Conservation (phyloP, 2,329 filamentous ascomycete species). For the Sporothrix phasma region DNA sequence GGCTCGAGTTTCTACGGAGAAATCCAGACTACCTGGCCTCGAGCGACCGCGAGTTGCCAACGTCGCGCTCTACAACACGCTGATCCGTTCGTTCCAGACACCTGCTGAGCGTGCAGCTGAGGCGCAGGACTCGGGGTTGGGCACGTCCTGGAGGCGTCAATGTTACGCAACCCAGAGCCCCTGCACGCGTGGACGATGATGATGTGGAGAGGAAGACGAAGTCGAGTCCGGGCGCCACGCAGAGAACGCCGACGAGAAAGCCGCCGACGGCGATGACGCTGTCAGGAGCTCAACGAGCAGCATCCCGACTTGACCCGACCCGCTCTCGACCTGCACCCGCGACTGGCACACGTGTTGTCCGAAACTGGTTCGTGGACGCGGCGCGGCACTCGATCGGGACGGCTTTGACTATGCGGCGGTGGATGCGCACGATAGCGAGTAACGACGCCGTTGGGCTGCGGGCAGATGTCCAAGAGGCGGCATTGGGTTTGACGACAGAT, state of each 20-base stretch:
- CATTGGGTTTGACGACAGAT: conserved; percentile 74
- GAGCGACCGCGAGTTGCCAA: conserved; percentile 48
- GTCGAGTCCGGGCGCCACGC: not conserved
- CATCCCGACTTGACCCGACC: conserved; percentile 37
- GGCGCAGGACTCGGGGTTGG: conserved; percentile 67
- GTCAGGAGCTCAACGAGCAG: conserved; percentile 26
- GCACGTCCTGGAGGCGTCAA: conserved; percentile 65
- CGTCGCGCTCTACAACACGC: conserved; percentile 70
- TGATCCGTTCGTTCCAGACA: conserved; percentile 69
- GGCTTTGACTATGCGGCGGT: conserved; percentile 70
- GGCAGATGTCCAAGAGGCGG: conserved; percentile 57
- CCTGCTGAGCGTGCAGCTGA: conserved; percentile 63
- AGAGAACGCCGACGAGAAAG: not conserved
- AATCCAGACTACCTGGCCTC: conserved; percentile 61
- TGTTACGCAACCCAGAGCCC: conserved; percentile 36
- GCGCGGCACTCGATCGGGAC: conserved; percentile 41
- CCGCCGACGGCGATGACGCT: not conserved
- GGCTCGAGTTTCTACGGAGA: conserved; percentile 63
- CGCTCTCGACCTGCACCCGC: conserved; percentile 29
- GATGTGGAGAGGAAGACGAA: conserved; percentile 14
- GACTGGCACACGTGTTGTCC: conserved; percentile 67
- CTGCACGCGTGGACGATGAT: conserved; percentile 5
- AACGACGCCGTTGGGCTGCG: conserved; percentile 54
- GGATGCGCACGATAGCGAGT: conserved; percentile 62
- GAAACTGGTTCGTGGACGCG: conserved; percentile 61